Conservation (phyloP, 2,329 filamentous ascomycete genomes). For the Diaporthe humulicola region DNA sequence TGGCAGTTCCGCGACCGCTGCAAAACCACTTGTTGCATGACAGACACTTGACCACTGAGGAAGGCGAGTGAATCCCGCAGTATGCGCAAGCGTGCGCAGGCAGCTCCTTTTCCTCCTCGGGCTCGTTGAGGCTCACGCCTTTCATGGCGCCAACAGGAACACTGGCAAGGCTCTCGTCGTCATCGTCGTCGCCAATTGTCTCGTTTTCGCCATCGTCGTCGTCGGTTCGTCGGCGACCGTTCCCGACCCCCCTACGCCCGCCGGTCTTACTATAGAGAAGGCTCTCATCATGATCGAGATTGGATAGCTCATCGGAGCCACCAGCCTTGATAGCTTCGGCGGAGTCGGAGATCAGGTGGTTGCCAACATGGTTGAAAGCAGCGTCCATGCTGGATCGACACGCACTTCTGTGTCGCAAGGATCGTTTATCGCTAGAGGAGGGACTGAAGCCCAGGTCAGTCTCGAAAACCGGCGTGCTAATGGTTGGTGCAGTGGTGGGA, state of each 20-base stretch:
- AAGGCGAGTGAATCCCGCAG: conserved; percentile 96
- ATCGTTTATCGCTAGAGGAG: conserved; percentile 32
- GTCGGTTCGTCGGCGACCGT: conserved; percentile 71
- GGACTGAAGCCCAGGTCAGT: conserved; percentile 10
- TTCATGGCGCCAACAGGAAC: conserved; percentile 82
- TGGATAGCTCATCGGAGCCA: conserved; percentile 80
- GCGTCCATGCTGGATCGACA: conserved; percentile 71
- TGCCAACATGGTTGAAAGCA: conserved; percentile 88
- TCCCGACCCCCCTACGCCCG: conserved; percentile 65
- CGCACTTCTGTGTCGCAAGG: conserved; percentile 43
- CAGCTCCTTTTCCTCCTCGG: conserved; percentile 90
- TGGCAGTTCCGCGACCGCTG: conserved; percentile 95
- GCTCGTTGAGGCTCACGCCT: conserved; percentile 68
- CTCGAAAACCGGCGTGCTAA: not conserved
- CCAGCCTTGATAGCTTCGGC: conserved; percentile 89
- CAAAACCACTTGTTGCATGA: conserved; percentile 99
- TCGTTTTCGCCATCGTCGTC: conserved; percentile 93
- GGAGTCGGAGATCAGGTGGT: conserved; percentile 87
- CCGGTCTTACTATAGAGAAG: conserved; percentile 80
- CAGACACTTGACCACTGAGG: conserved; percentile 95
- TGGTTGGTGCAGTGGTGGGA: not conserved
- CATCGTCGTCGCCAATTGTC: conserved; percentile 84
- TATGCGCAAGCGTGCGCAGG: conserved; percentile 98
- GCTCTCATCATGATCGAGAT: conserved; percentile 83
- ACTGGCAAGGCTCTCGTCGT: conserved; percentile 79